Evolutionary conservation across 2,329 filamentous ascomycete species (phyloP).

Genomic region (Verticillium klebahnii): DNA sequence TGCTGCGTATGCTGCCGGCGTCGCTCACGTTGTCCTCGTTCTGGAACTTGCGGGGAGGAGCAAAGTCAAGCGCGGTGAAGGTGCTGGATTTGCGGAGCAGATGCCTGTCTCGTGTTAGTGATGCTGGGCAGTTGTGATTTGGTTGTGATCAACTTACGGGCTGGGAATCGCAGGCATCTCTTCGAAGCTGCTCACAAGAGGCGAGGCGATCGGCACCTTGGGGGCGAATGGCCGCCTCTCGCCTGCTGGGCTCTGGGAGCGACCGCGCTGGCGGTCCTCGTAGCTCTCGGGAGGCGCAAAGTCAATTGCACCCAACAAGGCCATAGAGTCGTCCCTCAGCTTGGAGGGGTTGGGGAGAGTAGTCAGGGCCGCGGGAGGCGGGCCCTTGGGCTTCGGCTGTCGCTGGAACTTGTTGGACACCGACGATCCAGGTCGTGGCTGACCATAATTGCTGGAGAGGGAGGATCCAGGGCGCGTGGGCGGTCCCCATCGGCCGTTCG

Average conservation of each 20-base stretch:
- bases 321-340: slow-evolving; percentile 76
- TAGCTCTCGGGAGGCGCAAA: slow-evolving; percentile 76
- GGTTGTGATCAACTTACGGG: slow-evolving; percentile 59
- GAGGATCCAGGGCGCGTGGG: slow-evolving; percentile 26
- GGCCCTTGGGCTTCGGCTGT: slow-evolving; percentile 43
- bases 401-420: slow-evolving; percentile 46
- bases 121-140: background rate
- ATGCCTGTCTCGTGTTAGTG: slow-evolving; percentile 46
- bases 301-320: slow-evolving; percentile 64
- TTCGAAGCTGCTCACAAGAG: slow-evolving; percentile 78
- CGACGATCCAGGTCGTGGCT: slow-evolving; percentile 60
- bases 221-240: slow-evolving; percentile 70
- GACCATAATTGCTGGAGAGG: slow-evolving; percentile 28
- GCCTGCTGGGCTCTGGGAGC: slow-evolving; percentile 59
- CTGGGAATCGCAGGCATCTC: slow-evolving; percentile 82
- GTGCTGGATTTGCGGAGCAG: slow-evolving; percentile 71
- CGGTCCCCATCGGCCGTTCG: slow-evolving; percentile 20
- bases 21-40: slow-evolving; percentile 59
- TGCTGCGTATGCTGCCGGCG: slow-evolving; percentile 61
- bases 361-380: slow-evolving; percentile 68
- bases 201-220: slow-evolving; percentile 68
- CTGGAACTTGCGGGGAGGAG: slow-evolving; percentile 70
- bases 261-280: slow-evolving; percentile 65
- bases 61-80: slow-evolving; percentile 77
- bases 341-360: slow-evolving; percentile 82